Base-by-base conservation (phyloP, 2,329 filamentous ascomycete species). In the Monosporascus sp. region DNA sequence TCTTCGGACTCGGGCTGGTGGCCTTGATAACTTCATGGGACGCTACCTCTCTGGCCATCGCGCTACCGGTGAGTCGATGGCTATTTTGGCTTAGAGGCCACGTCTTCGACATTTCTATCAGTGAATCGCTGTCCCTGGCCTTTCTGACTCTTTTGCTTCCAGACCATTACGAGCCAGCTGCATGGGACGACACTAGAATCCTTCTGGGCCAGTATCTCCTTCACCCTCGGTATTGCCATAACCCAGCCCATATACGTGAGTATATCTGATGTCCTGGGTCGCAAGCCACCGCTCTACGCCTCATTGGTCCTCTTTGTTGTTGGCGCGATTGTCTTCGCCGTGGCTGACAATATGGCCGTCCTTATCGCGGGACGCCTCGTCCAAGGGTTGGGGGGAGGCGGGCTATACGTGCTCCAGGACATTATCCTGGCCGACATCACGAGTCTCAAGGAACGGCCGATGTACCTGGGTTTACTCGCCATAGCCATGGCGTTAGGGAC, bases 401-500 rank as follows among this genome's bases (percentile, higher is more conserved):
- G 68, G 3, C 55, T 70, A 3, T 63, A 69, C 27, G 62, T 70
- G 3, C 52, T 72, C 17, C 60, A 58, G 0, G 67, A 67, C 24
- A 53, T 72, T 25, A 65, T 72, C n/a, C 53, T 71, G 11, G 64
- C 65, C 0, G 70, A 73, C 48, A 65, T 73, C 47, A 68, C 66
- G 1, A 67, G 61, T 0, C 59, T 71, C 9, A 56, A 66, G 20
- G 67, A 71, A 37, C 62, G 70, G 1, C 46, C 65, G 2, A 31
- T 57, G 2, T 70, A 62, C 39, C 48, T 68, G 9, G 66, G 59
- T 17, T 22, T 68, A 15, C 42, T 66, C 41, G 48, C 60, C 3
- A 34, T 68, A 1, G 57, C 63, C 11, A 61, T 56, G 79, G 73
- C 78, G 1, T 51, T 84, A 6, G 82, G 82, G 1, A 80, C 72